A percentile compares a stretch with the other conserved stretches of the same genome.
These are phyloP conservation scores for Tricholoma flavovirens DNA, from an alignment of 768 basidiomycete genomes.

Conservation along the genomic window DNA sequence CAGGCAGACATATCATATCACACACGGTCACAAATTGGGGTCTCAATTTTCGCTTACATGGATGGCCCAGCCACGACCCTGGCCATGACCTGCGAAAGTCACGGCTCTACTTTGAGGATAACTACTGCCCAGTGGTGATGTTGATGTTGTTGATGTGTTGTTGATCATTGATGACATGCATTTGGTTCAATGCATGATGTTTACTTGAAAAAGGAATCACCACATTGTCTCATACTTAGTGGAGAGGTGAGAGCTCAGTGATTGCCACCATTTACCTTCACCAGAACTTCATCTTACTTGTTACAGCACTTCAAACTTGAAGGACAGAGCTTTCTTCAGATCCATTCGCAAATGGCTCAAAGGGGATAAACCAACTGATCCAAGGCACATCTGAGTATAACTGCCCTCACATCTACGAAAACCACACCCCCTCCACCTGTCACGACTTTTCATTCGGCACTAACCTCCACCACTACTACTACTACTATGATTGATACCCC, in stretches of 20 bases:
- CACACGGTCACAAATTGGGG: no score
- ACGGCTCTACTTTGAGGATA: no score
- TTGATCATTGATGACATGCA: no score
- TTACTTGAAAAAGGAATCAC: no score
- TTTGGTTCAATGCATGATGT: no score
- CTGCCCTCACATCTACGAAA: background rate
- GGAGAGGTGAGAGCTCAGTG: background rate
- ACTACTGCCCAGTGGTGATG: no score
- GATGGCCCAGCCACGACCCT: no score
- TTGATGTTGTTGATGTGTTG: no score
- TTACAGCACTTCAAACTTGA: background rate
- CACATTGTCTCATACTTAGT: no score
- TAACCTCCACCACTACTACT: background rate
- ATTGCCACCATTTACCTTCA: background rate
- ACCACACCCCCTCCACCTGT: background rate
- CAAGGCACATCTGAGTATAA: background rate
- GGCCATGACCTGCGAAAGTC: no score
- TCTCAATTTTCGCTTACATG: no score
- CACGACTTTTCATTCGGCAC: background rate
- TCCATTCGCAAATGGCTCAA: background rate
- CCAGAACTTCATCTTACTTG: background rate
- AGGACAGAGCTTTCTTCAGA: background rate
- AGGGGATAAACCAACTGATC: background rate
- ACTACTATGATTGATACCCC: background rate
- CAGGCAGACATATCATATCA: no score